phyloP scores from a whole-genome alignment of 2,329 filamentous ascomycete genomes.

The Exophiala mesophila region DNA sequence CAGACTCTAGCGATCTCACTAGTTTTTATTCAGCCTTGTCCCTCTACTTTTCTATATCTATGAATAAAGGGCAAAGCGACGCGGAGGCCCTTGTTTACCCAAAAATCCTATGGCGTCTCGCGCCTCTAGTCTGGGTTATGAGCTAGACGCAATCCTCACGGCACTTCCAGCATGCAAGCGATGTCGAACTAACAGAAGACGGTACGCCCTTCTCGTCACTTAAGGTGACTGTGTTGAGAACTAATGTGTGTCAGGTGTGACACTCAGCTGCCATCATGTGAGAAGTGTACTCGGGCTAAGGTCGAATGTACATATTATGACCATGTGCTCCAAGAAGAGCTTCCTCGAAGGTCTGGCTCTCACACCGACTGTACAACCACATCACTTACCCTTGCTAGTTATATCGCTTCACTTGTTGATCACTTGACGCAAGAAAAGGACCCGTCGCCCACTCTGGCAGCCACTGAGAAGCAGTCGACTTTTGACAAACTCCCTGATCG shows the following conservation, averaged over 20 bases:
- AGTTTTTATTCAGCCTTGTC: too few relatives aligned
- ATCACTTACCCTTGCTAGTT: neutral
- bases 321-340: conserved; percentile 4
- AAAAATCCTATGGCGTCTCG: too few relatives aligned
- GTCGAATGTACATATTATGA: conserved; percentile 3
- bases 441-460: neutral
- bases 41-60: too few relatives aligned
- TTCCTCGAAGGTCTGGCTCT: conserved; percentile 1
- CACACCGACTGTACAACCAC: too few relatives aligned
- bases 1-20: too few relatives aligned
- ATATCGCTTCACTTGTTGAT: conserved; percentile 1
- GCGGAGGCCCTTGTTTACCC: too few relatives aligned
- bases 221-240: neutral
- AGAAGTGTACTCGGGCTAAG: conserved; percentile 1
- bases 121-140: too few relatives aligned
- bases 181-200: conserved; percentile 3
- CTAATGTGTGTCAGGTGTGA: neutral
- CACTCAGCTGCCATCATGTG: neutral
- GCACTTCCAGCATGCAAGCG: conserved; percentile 3
- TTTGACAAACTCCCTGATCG: too few relatives aligned
- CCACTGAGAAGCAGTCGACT: neutral
- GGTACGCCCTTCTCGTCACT: neutral
- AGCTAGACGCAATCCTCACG: too few relatives aligned
- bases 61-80: too few relatives aligned
- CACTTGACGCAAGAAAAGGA: neutral